These are phyloP conservation scores for Solanum boliviense DNA, from an alignment of 257 asterid genomes.

Conservation along the genomic window DNA sequence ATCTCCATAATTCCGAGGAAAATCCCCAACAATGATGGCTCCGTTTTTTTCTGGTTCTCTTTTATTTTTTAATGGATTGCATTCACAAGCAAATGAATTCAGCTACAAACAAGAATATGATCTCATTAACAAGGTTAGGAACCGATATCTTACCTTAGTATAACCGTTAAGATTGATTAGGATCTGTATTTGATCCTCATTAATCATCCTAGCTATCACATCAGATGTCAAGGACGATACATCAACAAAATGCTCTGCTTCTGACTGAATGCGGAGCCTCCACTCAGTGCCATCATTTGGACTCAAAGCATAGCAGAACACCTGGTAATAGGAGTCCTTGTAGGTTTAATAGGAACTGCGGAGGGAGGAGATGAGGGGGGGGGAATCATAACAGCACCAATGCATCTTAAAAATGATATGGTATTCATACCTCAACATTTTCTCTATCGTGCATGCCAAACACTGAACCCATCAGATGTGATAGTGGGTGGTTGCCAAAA, in stretches of 20 bases:
- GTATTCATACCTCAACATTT: conserved; percentile 70
- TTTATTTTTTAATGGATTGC: neutral
- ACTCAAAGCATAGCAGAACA: conserved; percentile 94
- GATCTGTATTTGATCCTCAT: conserved; percentile 87
- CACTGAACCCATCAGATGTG: conserved; percentile 98
- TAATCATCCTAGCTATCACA: conserved; percentile 80
- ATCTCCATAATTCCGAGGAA: neutral
- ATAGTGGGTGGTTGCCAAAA: conserved; percentile 94
- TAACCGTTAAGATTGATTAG: conserved; percentile 94
- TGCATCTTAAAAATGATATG: neutral
- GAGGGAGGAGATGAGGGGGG: neutral
- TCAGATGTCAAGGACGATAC: conserved; percentile 93
- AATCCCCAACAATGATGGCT: neutral
- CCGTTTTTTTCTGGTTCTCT: neutral
- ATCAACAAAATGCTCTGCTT: conserved; percentile 89
- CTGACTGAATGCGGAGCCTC: conserved; percentile 86
- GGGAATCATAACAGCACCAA: neutral
- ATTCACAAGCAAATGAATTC: neutral
- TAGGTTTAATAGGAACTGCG: neutral
- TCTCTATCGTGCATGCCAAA: conserved; percentile 87
- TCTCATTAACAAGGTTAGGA: neutral
- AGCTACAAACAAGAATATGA: neutral
- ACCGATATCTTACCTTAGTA: conserved; percentile 50
- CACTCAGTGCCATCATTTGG: conserved; percentile 94
- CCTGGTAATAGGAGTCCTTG: conserved; percentile 27